Percentiles rank a stretch among this genome's conserved stretches.
Conservation (phyloP, 441 rosid species). For the Adansonia madagascariensis region DNA sequence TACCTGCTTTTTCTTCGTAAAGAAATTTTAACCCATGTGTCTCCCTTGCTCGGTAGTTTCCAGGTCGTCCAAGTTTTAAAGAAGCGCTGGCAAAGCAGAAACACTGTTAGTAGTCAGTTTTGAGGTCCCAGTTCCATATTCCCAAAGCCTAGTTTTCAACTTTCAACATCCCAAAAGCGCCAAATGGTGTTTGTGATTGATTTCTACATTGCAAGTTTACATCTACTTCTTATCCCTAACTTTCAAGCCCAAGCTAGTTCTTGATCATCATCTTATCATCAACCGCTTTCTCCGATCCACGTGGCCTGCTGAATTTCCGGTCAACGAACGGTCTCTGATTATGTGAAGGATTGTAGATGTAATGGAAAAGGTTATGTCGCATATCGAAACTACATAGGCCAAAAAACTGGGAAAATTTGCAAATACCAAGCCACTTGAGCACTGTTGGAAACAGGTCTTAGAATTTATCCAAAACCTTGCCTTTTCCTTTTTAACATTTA, state of each 20-base stretch:
- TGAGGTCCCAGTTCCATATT: neutral
- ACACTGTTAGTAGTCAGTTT: too few species aligned
- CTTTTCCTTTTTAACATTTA: too few species aligned
- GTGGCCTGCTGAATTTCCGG: neutral
- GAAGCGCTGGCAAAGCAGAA: too few species aligned
- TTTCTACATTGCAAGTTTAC: neutral
- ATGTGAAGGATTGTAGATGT: slow-evolving; percentile 88
- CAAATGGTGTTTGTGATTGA: neutral
- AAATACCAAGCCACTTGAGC: slow-evolving; percentile 58
- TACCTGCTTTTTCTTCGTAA: too few species aligned
- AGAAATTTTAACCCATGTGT: too few species aligned
- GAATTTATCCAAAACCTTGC: slow-evolving; percentile 17
- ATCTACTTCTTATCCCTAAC: neutral
- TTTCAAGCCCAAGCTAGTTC: neutral
- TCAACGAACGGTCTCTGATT: slow-evolving; percentile 16
- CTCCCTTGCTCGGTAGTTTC: too few species aligned
- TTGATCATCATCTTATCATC: neutral
- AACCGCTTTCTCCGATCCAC: neutral
- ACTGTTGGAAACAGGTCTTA: slow-evolving; percentile 89
- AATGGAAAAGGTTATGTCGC: slow-evolving; percentile 89
- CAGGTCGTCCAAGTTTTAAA: too few species aligned
- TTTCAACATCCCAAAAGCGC: neutral
- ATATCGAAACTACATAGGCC: slow-evolving; percentile 84
- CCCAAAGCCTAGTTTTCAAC: neutral
- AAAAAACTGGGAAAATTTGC: slow-evolving; percentile 74